These are phyloP conservation scores for Echinochloa phyllopogon DNA, from an alignment of 176 grass and related monocot species.

Conservation along the genomic window DNA sequence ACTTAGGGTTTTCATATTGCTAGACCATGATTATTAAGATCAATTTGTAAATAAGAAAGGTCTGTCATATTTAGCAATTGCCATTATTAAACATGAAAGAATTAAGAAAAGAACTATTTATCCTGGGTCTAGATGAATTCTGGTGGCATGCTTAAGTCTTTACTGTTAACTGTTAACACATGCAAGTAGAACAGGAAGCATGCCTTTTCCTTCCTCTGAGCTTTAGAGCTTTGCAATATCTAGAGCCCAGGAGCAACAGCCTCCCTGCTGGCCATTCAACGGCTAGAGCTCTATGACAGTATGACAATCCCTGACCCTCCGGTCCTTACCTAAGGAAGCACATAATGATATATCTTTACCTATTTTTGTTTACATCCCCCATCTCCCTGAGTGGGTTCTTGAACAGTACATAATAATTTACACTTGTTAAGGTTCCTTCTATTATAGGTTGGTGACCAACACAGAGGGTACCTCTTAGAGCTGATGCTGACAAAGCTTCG, in stretches of 20 bases:
- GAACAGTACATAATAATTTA: slow-evolving; percentile 15
- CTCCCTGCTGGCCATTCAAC: background rate
- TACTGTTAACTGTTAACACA: background rate
- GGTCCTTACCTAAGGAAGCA: background rate
- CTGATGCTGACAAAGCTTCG: slow-evolving; percentile 93
- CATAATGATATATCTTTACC: background rate
- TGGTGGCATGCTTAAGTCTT: background rate
- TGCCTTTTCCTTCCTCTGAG: background rate
- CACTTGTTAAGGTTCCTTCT: slow-evolving; percentile 36
- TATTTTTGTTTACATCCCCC: slow-evolving; percentile 13
- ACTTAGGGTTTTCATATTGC: background rate
- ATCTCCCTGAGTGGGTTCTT: slow-evolving; percentile 19
- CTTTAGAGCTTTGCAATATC: background rate
- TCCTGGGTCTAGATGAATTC: background rate
- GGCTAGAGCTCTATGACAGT: slow-evolving; percentile 8
- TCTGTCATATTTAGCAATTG: background rate
- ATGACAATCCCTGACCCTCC: background rate
- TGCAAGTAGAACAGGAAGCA: background rate
- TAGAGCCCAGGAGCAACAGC: background rate
- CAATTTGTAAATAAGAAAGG: background rate
- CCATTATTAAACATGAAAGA: background rate
- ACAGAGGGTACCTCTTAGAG: slow-evolving; percentile 93
- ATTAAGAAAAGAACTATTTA: background rate
- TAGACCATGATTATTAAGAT: background rate
- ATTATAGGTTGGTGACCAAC: slow-evolving; percentile 87